These are phyloP conservation scores for Colletotrichum camelliae DNA, from an alignment of 2,329 filamentous ascomycete genomes.

Conservation along the genomic window DNA sequence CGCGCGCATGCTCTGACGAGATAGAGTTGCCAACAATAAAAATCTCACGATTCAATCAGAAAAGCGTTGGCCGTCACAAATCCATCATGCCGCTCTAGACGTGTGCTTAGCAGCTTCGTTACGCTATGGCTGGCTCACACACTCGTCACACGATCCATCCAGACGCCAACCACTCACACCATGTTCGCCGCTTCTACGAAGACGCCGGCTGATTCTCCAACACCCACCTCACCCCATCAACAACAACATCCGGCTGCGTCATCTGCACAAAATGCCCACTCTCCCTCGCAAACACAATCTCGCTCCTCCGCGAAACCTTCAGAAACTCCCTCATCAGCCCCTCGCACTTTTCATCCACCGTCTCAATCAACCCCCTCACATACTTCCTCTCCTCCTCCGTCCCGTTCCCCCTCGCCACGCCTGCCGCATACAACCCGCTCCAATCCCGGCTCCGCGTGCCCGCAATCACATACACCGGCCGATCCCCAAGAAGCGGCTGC, in stretches of 20 bases:
- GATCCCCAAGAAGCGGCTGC: background rate
- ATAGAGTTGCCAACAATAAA: background rate
- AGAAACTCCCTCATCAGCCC: constrained; percentile 1
- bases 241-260: constrained; percentile 4
- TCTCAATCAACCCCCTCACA: background rate
- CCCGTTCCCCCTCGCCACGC: background rate
- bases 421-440: background rate
- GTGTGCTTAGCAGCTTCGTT: too few relatives aligned
- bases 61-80: background rate
- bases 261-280: constrained; percentile 3
- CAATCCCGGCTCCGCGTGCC: background rate
- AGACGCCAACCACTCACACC: background rate
- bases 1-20: background rate
- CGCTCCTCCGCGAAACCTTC: background rate
- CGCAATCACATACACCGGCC: background rate
- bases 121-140: too few relatives aligned
- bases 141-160: too few relatives aligned
- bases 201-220: background rate
- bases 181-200: background rate
- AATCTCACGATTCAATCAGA: background rate
- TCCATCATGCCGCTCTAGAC: too few relatives aligned
- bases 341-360: background rate
- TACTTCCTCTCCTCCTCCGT: background rate
- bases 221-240: background rate
- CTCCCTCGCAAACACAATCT: background rate